Percentiles rank a stretch among this genome's conserved stretches.
Conservation (phyloP, 1,284 basidiomycete genomes). For the Entoloma clypeatum region DNA sequence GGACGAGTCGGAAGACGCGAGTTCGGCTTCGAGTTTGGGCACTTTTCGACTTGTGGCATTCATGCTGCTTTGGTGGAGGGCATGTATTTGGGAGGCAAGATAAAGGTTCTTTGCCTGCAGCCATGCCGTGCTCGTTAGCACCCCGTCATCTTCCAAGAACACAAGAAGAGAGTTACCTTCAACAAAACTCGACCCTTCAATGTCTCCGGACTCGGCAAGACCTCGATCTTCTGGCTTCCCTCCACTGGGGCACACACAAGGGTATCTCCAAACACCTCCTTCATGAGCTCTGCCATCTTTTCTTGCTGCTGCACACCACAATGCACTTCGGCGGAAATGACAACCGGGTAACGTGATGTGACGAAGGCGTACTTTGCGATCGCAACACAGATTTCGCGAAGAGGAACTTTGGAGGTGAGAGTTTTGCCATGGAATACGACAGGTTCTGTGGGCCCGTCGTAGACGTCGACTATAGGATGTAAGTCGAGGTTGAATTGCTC, state of each 20-base stretch:
- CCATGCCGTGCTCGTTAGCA: background rate
- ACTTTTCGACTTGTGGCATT: slow-evolving; percentile 22
- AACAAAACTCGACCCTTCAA: slow-evolving; percentile 80
- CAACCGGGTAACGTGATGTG: slow-evolving; percentile 89
- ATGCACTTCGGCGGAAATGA: slow-evolving; percentile 94
- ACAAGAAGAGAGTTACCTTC: slow-evolving; percentile 53
- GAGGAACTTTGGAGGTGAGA: slow-evolving; percentile 81
- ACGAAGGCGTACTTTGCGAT: slow-evolving; percentile 93
- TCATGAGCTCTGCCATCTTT: slow-evolving; percentile 76
- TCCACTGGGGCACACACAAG: slow-evolving; percentile 64
- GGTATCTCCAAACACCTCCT: slow-evolving; percentile 72
- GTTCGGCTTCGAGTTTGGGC: slow-evolving; percentile 45
- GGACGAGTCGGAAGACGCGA: slow-evolving; percentile 27
- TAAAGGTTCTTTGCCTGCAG: slow-evolving; percentile 61
- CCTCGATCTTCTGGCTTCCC: slow-evolving; percentile 44
- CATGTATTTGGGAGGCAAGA: slow-evolving; percentile 39
- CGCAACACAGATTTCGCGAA: slow-evolving; percentile 83
- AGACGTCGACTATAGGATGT: slow-evolving; percentile 77
- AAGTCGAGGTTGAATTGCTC: slow-evolving; percentile 3
- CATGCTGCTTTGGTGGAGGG: slow-evolving; percentile 22
- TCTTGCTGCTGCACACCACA: slow-evolving; percentile 84
- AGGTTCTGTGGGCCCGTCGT: slow-evolving; percentile 83
- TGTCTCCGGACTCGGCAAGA: slow-evolving; percentile 84
- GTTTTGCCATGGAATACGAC: slow-evolving; percentile 92
- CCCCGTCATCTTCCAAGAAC: background rate